Evolutionary conservation across 2,329 filamentous ascomycete genomes (phyloP).

Genomic region (Phymatotrichopsis omnivora): DNA sequence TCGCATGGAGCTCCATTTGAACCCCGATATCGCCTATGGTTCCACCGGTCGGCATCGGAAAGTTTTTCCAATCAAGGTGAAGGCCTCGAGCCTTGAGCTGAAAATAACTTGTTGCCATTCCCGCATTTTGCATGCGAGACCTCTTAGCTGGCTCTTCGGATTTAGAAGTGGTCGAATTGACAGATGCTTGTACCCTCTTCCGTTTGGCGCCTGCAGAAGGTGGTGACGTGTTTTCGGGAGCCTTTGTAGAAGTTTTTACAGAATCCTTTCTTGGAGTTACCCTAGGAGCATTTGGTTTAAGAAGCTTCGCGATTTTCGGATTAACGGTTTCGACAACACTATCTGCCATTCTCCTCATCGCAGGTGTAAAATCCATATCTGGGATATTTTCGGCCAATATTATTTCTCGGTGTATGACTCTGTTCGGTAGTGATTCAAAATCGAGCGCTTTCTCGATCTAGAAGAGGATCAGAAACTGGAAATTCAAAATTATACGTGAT

Average conservation of each 20-base stretch:
- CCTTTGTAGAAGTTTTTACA: constrained; percentile 2
- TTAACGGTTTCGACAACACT: constrained; percentile 19
- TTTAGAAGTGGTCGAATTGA: too few species aligned
- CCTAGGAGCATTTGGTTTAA: constrained; percentile 11
- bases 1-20: neutral
- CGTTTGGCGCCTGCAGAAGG: neutral
- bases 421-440: constrained; percentile 15
- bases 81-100: constrained; percentile 14
- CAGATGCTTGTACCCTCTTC: too few species aligned
- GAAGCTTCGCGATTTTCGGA: constrained; percentile 17
- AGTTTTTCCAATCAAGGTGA: constrained; percentile 21
- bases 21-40: constrained; percentile 9
- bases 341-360: constrained; percentile 19
- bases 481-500: constrained; percentile 8
- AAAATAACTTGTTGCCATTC: constrained; percentile 20
- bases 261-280: constrained; percentile 5
- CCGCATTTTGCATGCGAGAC: constrained; percentile 13
- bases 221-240: neutral
- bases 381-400: constrained; percentile 24
- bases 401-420: constrained; percentile 21
- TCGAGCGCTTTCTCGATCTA: constrained; percentile 24
- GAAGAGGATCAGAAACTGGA: constrained; percentile 9
- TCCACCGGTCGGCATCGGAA: constrained; percentile 17
- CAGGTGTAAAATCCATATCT: constrained; percentile 21
- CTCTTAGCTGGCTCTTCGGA: constrained; percentile 7